Evolutionary conservation across 345 rosid genomes (phyloP), one percentile per base, ranked within the genome.

Genomic region (Sonneratia alba): DNA sequence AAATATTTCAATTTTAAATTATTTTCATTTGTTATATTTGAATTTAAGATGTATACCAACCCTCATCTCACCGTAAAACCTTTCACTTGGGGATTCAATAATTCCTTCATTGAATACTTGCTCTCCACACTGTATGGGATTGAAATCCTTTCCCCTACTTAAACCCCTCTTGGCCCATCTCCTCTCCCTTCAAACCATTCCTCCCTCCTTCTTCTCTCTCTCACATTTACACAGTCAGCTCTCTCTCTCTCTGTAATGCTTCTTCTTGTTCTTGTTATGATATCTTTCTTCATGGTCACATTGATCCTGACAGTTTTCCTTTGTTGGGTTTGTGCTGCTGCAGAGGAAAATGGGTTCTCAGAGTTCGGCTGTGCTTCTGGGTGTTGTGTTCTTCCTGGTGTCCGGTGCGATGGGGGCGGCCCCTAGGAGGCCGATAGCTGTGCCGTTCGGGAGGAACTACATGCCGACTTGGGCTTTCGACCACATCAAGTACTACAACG

Each of bases 381-480:
- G 77, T 61, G 34, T 75, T 51, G 38, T 77, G 24, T 53, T 86
- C 45, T 42, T 42, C 61, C 48, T 83, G 89, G 92, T 68, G 37
- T 81, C 83, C 10, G 85, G 76, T 47, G 71, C 90, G 64, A 77
- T 82, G 87, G 92, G 79, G 71, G 81, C 82, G 22, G 75, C 88
- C 63, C 94, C 87, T 14, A 87, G 75, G 71, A 85, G 37, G 77
- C 85, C 97, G 13, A 76, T 88, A 2, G 77, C 78, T 3, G 92
- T 92, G 70, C 82, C 94, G 4, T 92, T 92, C 53, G 86, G 88
- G 0, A 82, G 97, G 70, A 92, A 92, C 87, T 92, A 92, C 36
- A 40, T 69, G 51, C 96, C 96, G 18, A 90, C 96, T 19, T 92
- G 98, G 94, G 94, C 96, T 75, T 90, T 88, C 73, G 98, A 92